These are phyloP conservation scores for Cercospora zeae-maydis DNA, from an alignment of 2,329 filamentous ascomycete genomes.

Conservation along the genomic window DNA sequence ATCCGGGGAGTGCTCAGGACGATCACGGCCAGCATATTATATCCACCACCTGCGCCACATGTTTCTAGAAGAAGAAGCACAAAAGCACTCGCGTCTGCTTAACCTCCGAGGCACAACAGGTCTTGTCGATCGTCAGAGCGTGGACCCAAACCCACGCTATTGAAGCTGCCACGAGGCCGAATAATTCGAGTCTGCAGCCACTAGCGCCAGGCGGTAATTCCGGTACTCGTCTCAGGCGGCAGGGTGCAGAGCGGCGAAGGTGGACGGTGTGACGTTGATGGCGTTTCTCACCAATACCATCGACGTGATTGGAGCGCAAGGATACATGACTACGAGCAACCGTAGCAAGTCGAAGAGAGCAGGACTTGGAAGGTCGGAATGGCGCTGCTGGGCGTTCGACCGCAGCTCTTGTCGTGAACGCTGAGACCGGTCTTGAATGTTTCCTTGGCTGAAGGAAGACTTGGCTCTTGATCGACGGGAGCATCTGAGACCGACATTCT, in stretches of 20 bases:
- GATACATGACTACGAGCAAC: constrained; percentile 1
- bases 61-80: not conserved
- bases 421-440: constrained; percentile 9
- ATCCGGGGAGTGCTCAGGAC: not conserved
- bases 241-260: not conserved
- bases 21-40: constrained; percentile 5
- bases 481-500: not conserved
- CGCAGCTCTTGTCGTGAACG: constrained; percentile 6
- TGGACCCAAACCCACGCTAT: not conserved
- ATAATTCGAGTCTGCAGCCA: not conserved
- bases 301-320: constrained; percentile 7
- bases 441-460: constrained; percentile 5
- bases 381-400: constrained; percentile 7
- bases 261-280: not conserved
- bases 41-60: constrained; percentile 3
- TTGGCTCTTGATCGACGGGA: not conserved
- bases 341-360: not conserved
- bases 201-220: not conserved
- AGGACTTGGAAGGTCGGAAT: not conserved
- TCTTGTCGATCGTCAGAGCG: constrained; percentile 9
- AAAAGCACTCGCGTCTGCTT: not conserved
- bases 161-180: constrained; percentile 8
- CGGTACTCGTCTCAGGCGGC: not conserved
- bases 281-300: constrained; percentile 1
- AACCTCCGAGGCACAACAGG: constrained; percentile 9